phyloP scores from a whole-genome alignment of 1,139 yeast genomes.

The Geotrichum citri-aurantii region DNA sequence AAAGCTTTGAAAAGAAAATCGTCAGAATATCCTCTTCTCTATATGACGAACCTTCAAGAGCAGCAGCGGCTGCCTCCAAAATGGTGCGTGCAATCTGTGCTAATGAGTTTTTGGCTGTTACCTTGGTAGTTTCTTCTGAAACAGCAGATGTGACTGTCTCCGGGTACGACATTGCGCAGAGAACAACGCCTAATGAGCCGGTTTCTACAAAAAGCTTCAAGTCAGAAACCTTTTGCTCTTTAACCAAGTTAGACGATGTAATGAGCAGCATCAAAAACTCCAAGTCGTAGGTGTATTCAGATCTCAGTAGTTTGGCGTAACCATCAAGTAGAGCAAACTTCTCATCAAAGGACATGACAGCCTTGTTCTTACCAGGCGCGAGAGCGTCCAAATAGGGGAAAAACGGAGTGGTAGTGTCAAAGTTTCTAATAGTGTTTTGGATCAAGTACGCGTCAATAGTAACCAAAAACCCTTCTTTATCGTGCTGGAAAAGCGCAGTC shows the following conservation, averaged over 20 bases:
- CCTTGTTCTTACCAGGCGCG: not conserved
- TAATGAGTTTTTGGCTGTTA: slow-evolving; percentile 2
- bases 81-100: slow-evolving; percentile 11
- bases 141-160: slow-evolving; percentile 4
- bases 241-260: slow-evolving; percentile 29
- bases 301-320: slow-evolving; percentile 14
- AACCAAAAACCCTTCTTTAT: slow-evolving; percentile 48
- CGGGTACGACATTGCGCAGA: slow-evolving; percentile 42
- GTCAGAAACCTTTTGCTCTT: slow-evolving; percentile 38
- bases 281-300: slow-evolving; percentile 26
- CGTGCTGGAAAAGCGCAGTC: slow-evolving; percentile 42
- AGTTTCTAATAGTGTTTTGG: slow-evolving; percentile 44
- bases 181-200: slow-evolving; percentile 51
- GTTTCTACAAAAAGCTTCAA: slow-evolving; percentile 56
- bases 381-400: slow-evolving; percentile 11
- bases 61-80: slow-evolving; percentile 14
- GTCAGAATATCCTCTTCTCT: slow-evolving; percentile 56
- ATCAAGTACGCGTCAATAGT: slow-evolving; percentile 51
- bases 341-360: slow-evolving; percentile 11
- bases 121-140: not conserved
- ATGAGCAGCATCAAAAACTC: slow-evolving; percentile 32
- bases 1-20: slow-evolving; percentile 55
- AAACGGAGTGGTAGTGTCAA: slow-evolving; percentile 26
- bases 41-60: slow-evolving; percentile 34
- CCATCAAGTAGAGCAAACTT: slow-evolving; percentile 12